phyloP scores from a whole-genome alignment of 805 yeast species.

The Candida hispaniensis region DNA sequence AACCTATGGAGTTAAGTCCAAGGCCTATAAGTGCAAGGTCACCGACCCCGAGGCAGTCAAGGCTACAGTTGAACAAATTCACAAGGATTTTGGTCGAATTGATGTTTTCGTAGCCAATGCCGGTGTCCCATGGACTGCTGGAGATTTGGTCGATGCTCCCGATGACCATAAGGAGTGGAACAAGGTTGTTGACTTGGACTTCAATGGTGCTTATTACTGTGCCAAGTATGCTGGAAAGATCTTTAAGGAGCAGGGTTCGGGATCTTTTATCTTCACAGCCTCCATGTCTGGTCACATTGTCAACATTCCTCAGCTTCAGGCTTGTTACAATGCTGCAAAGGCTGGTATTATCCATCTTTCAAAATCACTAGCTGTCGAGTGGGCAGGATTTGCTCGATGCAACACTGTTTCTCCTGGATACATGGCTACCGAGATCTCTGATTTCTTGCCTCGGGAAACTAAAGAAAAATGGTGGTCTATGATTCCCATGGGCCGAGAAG shows the following conservation, averaged over 20 bases:
- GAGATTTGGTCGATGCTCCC: slow-evolving; percentile 40
- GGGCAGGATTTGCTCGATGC: slow-evolving; percentile 82
- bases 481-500: slow-evolving; percentile 68
- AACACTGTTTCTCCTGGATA: slow-evolving; percentile 83
- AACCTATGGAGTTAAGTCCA: slow-evolving; percentile 49
- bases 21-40: slow-evolving; percentile 56
- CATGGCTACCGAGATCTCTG: slow-evolving; percentile 58
- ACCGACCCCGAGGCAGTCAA: slow-evolving; percentile 42
- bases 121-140: slow-evolving; percentile 72
- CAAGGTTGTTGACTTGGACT: slow-evolving; percentile 60
- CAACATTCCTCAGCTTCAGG: slow-evolving; percentile 78
- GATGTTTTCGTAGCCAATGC: slow-evolving; percentile 86
- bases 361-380: slow-evolving; percentile 73
- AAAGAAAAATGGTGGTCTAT: slow-evolving; percentile 40
- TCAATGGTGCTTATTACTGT: slow-evolving; percentile 72
- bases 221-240: slow-evolving; percentile 63
- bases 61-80: slow-evolving; percentile 39
- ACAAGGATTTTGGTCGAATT: slow-evolving; percentile 62
- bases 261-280: slow-evolving; percentile 75
- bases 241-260: slow-evolving; percentile 62
- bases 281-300: slow-evolving; percentile 85
- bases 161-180: slow-evolving; percentile 52
- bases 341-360: slow-evolving; percentile 73
- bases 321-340: slow-evolving; percentile 77
- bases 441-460: slow-evolving; percentile 36